A percentile compares a stretch with the other conserved stretches of the same genome.
Conservation (phyloP, 1,284 basidiomycete genomes). For the Pterulicium gracile region DNA sequence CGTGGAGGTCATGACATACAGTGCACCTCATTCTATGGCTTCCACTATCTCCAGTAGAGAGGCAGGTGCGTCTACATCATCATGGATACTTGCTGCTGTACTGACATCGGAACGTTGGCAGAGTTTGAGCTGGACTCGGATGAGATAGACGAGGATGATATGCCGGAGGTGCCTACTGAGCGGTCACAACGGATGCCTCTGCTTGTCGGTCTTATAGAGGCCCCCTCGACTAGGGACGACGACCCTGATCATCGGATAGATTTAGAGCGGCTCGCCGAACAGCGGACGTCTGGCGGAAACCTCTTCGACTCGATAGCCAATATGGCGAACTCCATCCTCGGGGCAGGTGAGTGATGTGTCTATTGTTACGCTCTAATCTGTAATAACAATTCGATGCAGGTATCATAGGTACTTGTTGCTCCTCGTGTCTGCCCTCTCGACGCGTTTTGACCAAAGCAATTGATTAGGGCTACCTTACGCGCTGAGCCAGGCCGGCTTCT, state of each 20-base stretch:
- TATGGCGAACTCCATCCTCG: slow-evolving; percentile 95
- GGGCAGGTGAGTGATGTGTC: slow-evolving; percentile 55
- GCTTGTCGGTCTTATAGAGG: slow-evolving; percentile 39
- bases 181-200: slow-evolving; percentile 57
- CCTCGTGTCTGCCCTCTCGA: slow-evolving; percentile 2
- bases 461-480: slow-evolving; percentile 80
- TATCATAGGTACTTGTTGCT: slow-evolving; percentile 60
- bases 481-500: slow-evolving; percentile 85
- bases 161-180: slow-evolving; percentile 24
- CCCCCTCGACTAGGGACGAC: slow-evolving; percentile 8
- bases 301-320: slow-evolving; percentile 81
- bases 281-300: slow-evolving; percentile 63
- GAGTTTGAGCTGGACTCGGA: slow-evolving; percentile 73
- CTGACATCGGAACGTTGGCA: slow-evolving; percentile 18
- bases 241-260: slow-evolving; percentile 34
- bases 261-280: slow-evolving; percentile 56
- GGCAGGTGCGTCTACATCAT: slow-evolving; percentile 40
- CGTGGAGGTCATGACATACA: slow-evolving; percentile 44
- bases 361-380: slow-evolving; percentile 3
- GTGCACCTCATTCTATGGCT: slow-evolving; percentile 40
- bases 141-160: slow-evolving; percentile 53
- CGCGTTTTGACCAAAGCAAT: neutral
- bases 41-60: slow-evolving; percentile 67
- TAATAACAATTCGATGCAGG: slow-evolving; percentile 28
- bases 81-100: slow-evolving; percentile 8